Base-by-base conservation (phyloP, 257 asterid species). In the Paraleonurus japonicus region DNA sequence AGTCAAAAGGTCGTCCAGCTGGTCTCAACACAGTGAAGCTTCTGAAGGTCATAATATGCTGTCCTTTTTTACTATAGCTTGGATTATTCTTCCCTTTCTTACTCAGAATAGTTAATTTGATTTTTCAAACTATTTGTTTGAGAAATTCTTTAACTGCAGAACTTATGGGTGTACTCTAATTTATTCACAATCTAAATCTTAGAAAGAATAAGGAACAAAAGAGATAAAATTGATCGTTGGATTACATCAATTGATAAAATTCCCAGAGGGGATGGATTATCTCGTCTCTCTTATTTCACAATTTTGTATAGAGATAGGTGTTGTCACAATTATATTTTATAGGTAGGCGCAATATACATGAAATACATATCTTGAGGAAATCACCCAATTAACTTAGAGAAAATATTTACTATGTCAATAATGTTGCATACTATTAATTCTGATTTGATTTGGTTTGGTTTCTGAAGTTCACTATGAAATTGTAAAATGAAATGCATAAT, bases 11-110 rank as follows among this genome's bases (percentile, higher is more conserved):
- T 62, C 90, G 96, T 63, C 98, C 96, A 53, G 57, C 87, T 71
- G 98, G 98, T 76, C 92, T 92, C 76, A 92, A 92, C 80, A 92
- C 98, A 32, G 96, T 92, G 83, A 92, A 89, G 79, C 98, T 92
- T 83, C 82, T 92, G 65, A 92, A 92, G 98, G 98, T 92, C 37
- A 78, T 85, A 71, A 57, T 39, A 47, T 54, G 37, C 32, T 1
- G 16, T 69, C 53, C 60, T 54, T 69, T 50, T 28, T n/a, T 11
- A 62, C 72, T 53, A 15, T 74, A n/a, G 20, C 63, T 65, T 57
- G 61, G 48, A 58, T 58, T 23, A 65, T 60, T 35, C 37, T n/a
- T 8, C 30, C 64, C 54, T 27, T 4, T 45, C 35, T 11, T 6
- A 8, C 35, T 33, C 39, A 57, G 58, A 17, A 48, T 77, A 8